A percentile compares a stretch with the other conserved stretches of the same genome.
These are phyloP conservation scores for Serendipita sp. DNA, from an alignment of 768 basidiomycete species.

Conservation along the genomic window DNA sequence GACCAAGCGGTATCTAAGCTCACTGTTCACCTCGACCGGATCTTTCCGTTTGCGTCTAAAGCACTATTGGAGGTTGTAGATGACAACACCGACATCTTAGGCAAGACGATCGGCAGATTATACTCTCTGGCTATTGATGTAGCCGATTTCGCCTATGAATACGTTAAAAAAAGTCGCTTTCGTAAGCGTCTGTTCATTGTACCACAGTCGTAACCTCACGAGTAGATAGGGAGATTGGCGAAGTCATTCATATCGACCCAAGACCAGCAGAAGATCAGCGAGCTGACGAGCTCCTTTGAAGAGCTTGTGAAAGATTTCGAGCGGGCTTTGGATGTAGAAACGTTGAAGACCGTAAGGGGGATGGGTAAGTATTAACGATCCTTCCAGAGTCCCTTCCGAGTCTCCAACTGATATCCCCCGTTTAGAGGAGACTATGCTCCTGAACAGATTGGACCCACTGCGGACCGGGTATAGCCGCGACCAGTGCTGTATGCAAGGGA, in stretches of 20 bases:
- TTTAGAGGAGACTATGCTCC: neutral
- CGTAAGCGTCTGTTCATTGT: neutral
- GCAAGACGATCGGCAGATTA: neutral
- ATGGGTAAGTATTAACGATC: neutral
- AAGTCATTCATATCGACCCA: neutral
- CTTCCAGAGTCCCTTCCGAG: neutral
- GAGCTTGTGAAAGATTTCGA: neutral
- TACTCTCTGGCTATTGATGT: neutral
- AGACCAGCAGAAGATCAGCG: neutral
- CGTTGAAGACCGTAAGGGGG: neutral
- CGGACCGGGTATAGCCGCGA: neutral
- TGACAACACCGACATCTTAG: neutral
- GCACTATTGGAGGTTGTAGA: neutral
- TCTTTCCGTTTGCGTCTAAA: neutral
- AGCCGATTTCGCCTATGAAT: neutral
- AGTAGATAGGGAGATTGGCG: neutral
- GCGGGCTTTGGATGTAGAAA: neutral
- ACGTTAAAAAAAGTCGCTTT: neutral
- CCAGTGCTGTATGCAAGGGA: neutral
- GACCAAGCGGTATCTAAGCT: neutral
- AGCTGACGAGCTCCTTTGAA: neutral
- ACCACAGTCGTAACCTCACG: neutral
- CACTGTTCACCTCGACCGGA: neutral
- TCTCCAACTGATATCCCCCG: neutral
- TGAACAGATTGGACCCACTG: neutral